These are phyloP conservation scores for Millerozyma miso DNA, from an alignment of 805 yeast genomes.

Conservation along the genomic window DNA sequence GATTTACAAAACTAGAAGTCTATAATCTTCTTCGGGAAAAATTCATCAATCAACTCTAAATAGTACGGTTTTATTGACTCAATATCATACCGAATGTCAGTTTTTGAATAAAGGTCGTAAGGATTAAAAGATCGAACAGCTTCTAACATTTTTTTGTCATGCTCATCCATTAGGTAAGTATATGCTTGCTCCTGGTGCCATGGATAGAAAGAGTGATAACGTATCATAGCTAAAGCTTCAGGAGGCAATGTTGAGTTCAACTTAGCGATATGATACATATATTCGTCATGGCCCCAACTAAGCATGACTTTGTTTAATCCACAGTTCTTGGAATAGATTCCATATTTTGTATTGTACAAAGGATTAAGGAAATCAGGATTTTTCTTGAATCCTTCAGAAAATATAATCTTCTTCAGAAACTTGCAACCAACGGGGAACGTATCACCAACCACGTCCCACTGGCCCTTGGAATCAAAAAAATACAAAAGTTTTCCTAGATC, in stretches of 20 bases:
- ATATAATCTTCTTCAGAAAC: constrained; percentile 55
- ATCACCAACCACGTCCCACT: constrained; percentile 80
- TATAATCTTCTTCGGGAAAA: constrained; percentile 52
- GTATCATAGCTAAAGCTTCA: constrained; percentile 67
- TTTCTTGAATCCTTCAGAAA: constrained; percentile 52
- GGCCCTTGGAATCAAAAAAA: constrained; percentile 68
- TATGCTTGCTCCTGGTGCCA: constrained; percentile 74
- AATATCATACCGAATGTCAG: constrained; percentile 44
- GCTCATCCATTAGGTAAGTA: constrained; percentile 57
- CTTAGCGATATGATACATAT: constrained; percentile 70
- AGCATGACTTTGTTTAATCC: constrained; percentile 68
- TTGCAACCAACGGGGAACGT: constrained; percentile 74
- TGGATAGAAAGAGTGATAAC: constrained; percentile 74
- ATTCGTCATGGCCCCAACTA: constrained; percentile 79
- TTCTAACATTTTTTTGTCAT: constrained; percentile 55
- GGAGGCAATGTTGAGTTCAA: constrained; percentile 58
- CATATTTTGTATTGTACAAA: constrained; percentile 60
- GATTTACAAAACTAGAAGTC: constrained; percentile 42
- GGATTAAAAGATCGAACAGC: constrained; percentile 66
- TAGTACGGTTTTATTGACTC: constrained; percentile 56
- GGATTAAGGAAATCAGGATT: constrained; percentile 65
- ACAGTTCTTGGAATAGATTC: constrained; percentile 60
- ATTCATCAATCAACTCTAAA: constrained; percentile 61
- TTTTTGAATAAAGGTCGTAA: constrained; percentile 65
- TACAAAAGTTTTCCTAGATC: constrained; percentile 67